Evolutionary conservation across 2,329 filamentous ascomycete species (phyloP).

Genomic region (Fusarium globosum): DNA sequence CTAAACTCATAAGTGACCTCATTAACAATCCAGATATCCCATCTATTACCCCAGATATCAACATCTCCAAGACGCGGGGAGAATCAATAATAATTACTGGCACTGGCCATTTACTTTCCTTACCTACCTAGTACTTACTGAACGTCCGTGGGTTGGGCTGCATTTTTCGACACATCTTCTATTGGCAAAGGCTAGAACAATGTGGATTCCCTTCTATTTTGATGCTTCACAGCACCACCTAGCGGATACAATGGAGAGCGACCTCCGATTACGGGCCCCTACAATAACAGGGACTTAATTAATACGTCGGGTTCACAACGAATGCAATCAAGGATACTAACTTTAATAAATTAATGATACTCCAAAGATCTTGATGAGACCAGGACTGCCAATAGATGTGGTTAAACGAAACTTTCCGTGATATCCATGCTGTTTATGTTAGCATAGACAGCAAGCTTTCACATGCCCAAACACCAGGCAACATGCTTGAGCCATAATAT

Average conservation of each 20-base stretch:
- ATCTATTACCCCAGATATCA: slow-evolving; percentile 36
- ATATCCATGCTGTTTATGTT: not conserved
- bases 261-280: slow-evolving; percentile 25
- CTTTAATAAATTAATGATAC: not conserved
- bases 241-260: not conserved
- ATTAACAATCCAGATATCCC: not conserved
- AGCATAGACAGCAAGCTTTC: not conserved
- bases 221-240: not conserved
- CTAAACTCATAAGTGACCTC: not conserved
- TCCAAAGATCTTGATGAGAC: not conserved
- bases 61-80: slow-evolving; percentile 19
- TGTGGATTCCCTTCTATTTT: slow-evolving; percentile 21
- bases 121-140: not conserved
- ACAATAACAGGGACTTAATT: not conserved
- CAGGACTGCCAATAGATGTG: not conserved
- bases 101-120: not conserved
- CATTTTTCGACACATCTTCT: slow-evolving; percentile 15
- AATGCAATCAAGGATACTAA: not conserved
- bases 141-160: not conserved
- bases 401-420: not conserved
- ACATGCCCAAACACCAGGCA: not conserved
- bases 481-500: not conserved
- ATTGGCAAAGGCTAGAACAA: slow-evolving; percentile 37
- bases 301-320: not conserved
- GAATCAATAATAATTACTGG: slow-evolving; percentile 24